Evolutionary conservation across 352 stramenopile species (phyloP).

Genomic region (Globisporangium cederbergense): DNA sequence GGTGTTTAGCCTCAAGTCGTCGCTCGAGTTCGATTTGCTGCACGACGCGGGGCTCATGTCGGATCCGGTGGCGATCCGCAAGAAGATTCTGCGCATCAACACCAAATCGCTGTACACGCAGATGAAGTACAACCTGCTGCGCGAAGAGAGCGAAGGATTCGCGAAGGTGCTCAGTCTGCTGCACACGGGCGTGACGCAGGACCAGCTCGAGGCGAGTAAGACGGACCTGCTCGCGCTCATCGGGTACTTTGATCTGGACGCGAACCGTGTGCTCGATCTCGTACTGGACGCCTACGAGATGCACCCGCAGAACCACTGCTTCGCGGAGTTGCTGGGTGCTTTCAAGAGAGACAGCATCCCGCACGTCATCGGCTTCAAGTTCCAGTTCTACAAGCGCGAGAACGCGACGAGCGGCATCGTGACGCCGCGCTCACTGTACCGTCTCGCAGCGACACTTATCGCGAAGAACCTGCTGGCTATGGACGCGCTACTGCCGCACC

Average conservation of each 20-base stretch:
- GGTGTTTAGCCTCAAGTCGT: slow-evolving; percentile 46
- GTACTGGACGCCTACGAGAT: slow-evolving; percentile 92
- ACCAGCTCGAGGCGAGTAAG: slow-evolving; percentile 63
- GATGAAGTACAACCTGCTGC: slow-evolving; percentile 96
- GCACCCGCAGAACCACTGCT: slow-evolving; percentile 76
- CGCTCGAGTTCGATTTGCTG: slow-evolving; percentile 75
- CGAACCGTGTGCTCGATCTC: slow-evolving; percentile 94
- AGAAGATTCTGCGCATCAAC: slow-evolving; percentile 83
- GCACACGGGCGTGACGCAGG: slow-evolving; percentile 61
- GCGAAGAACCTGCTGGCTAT: slow-evolving; percentile 74
- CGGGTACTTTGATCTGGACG: slow-evolving; percentile 94
- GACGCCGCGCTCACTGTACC: slow-evolving; percentile 76
- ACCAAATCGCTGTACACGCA: slow-evolving; percentile 92
- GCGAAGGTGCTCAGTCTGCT: slow-evolving; percentile 89
- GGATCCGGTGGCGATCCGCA: slow-evolving; percentile 48
- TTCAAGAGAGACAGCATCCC: slow-evolving; percentile 83
- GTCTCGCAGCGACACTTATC: slow-evolving; percentile 85
- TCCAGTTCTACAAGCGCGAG: slow-evolving; percentile 85
- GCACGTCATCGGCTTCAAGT: slow-evolving; percentile 93
- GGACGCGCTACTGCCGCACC: slow-evolving; percentile 75
- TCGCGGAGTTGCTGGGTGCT: slow-evolving; percentile 55
- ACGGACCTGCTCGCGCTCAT: slow-evolving; percentile 76
- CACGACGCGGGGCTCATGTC: slow-evolving; percentile 56
- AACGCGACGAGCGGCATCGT: slow-evolving; percentile 26
- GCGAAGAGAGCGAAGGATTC: slow-evolving; percentile 96